Evolutionary conservation across 108 stramenopile genomes (phyloP).

Genomic region (Parmales sp.): DNA sequence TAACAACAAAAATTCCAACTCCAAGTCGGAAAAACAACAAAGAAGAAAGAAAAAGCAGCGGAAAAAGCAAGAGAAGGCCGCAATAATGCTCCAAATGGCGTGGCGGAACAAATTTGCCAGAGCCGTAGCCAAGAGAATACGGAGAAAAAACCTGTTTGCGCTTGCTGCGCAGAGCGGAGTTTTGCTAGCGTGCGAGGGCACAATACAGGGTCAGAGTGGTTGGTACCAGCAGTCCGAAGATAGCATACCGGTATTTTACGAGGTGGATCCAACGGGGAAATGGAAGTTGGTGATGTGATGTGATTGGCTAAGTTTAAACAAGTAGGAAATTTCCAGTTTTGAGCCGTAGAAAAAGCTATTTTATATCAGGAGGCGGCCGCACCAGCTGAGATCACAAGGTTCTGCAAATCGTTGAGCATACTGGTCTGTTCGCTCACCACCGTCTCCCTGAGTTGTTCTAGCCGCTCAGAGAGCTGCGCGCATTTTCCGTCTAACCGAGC

Average conservation of each 20-base stretch:
- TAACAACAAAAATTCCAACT: too few species aligned
- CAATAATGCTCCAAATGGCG: not conserved
- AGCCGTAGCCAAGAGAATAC: not conserved
- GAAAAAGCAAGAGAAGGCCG: not conserved
- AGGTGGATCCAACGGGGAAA: not conserved
- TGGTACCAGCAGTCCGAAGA: constrained; percentile 9
- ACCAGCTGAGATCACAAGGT: too few species aligned
- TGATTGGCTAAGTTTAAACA: not conserved
- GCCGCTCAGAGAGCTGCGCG: not conserved
- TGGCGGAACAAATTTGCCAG: not conserved
- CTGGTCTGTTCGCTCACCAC: not conserved
- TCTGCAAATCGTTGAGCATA: too few species aligned
- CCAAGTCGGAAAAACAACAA: too few species aligned
- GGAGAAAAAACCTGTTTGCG: not conserved
- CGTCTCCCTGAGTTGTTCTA: not conserved
- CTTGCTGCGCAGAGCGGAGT: not conserved
- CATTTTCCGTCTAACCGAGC: not conserved
- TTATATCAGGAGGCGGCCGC: too few species aligned
- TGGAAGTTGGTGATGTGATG: constrained; percentile 4
- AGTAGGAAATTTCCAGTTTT: too few species aligned
- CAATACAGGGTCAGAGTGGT: not conserved
- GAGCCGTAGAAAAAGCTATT: too few species aligned
- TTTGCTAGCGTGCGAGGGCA: constrained; percentile 6
- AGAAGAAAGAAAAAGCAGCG: not conserved
- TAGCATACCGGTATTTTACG: not conserved